Percentiles rank a stretch among this genome's conserved stretches.
Evolutionary conservation across 495 filamentous ascomycete species (phyloP).

Genomic region (Penicillium nucicola): DNA sequence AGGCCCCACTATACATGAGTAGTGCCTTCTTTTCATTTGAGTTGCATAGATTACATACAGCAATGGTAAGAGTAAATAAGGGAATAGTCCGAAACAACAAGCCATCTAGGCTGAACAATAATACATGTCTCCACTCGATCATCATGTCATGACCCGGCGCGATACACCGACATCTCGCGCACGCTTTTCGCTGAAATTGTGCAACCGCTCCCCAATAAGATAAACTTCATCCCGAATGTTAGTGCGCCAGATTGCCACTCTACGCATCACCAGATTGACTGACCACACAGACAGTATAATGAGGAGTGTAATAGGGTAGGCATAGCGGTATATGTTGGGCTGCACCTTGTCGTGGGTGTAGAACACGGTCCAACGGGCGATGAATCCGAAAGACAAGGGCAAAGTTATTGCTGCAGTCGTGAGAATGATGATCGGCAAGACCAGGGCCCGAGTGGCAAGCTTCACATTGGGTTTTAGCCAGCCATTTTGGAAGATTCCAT

Average conservation of each 20-base stretch:
- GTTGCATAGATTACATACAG: not conserved
- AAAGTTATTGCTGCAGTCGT: constrained; percentile 55
- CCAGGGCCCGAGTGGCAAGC: constrained; percentile 77
- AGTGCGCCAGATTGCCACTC: constrained; percentile 72
- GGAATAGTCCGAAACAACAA: not conserved
- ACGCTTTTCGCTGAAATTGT: constrained; percentile 77
- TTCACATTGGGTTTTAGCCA: constrained; percentile 77
- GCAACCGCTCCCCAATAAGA: constrained; percentile 86
- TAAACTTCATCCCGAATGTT: constrained; percentile 93
- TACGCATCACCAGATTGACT: constrained; percentile 41
- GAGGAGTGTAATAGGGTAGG: constrained; percentile 60
- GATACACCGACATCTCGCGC: constrained; percentile 41
- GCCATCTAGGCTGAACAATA: not conserved
- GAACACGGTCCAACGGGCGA: constrained; percentile 42
- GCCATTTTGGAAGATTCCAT: constrained; percentile 71
- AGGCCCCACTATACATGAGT: not conserved
- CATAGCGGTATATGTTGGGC: constrained; percentile 64
- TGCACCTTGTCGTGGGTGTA: constrained; percentile 40
- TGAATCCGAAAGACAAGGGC: constrained; percentile 52
- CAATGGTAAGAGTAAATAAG: not conserved
- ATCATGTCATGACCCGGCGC: constrained; percentile 38
- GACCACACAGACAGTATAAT: constrained; percentile 43
- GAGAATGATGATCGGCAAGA: constrained; percentile 65
- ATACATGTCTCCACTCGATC: constrained; percentile 6
- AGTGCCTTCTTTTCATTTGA: not conserved